Evolutionary conservation across 306 rosid genomes (phyloP).

Genomic region (Lathyrus aphaca): DNA sequence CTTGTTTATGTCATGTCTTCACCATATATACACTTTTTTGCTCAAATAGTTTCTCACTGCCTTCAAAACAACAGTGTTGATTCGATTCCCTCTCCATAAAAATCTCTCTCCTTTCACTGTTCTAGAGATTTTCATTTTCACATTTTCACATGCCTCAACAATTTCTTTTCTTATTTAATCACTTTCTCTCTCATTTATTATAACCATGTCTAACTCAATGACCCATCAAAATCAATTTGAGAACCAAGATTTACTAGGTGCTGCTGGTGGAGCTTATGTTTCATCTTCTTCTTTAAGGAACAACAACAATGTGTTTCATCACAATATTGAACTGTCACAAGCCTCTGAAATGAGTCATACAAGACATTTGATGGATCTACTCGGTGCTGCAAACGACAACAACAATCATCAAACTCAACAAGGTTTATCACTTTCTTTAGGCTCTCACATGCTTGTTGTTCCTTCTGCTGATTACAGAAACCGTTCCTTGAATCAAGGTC

Average conservation of each 20-base stretch:
- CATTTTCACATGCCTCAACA: not conserved
- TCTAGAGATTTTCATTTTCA: not conserved
- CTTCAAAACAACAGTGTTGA: constrained; percentile 31
- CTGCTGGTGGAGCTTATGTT: constrained; percentile 38
- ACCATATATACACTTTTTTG: constrained; percentile 38
- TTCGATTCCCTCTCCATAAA: constrained; percentile 12
- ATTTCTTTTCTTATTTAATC: not conserved
- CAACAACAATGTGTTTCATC: constrained; percentile 20
- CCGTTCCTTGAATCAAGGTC: constrained; percentile 47
- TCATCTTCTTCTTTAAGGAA: constrained; percentile 44
- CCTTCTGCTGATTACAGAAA: constrained; percentile 46
- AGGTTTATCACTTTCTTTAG: constrained; percentile 78
- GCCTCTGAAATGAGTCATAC: constrained; percentile 71
- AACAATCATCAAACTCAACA: constrained; percentile 58
- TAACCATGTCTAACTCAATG: constrained; percentile 57
- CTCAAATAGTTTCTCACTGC: constrained; percentile 43
- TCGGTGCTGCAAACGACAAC: constrained; percentile 59
- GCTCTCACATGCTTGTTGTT: constrained; percentile 63
- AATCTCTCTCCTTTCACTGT: constrained; percentile 33
- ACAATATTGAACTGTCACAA: constrained; percentile 31
- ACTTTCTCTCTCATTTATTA: not conserved
- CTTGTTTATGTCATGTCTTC: constrained; percentile 38
- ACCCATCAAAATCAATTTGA: constrained; percentile 58
- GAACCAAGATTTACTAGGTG: constrained; percentile 62
- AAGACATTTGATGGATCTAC: constrained; percentile 77